These are phyloP conservation scores for Hordeum vulgare DNA, from an alignment of 176 grass and related monocot species.

Conservation along the genomic window MorexV3_pseudomolecules_assembly NC_058523.1:66035351-66035850, in stretches of 20 bases:
- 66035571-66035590: constrained; percentile 44
- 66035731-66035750: constrained; percentile 27
- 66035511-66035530: neutral
- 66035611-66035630: neutral
- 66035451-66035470: constrained; percentile 29
- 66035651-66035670: neutral
- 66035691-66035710: constrained; percentile 37
- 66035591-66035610: neutral
- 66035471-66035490: constrained; percentile 5
- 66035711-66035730: constrained; percentile 18
- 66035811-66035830: constrained; percentile 62
- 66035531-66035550: constrained; percentile 36
- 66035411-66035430: neutral
- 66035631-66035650: neutral
- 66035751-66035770: constrained; percentile 26
- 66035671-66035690: constrained; percentile 40
- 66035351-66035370: neutral
- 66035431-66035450: neutral
- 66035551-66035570: constrained; percentile 50
- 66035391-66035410: no score
- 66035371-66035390: no score
- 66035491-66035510: constrained; percentile 15
- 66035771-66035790: constrained; percentile 59
- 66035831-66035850: constrained; percentile 20
- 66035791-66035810: constrained; percentile 21